A percentile compares a stretch with the other conserved stretches of the same genome.
These are phyloP conservation scores for Angomonas deanei DNA, from an alignment of 208 protist species.

Conservation along the genomic window DNA sequence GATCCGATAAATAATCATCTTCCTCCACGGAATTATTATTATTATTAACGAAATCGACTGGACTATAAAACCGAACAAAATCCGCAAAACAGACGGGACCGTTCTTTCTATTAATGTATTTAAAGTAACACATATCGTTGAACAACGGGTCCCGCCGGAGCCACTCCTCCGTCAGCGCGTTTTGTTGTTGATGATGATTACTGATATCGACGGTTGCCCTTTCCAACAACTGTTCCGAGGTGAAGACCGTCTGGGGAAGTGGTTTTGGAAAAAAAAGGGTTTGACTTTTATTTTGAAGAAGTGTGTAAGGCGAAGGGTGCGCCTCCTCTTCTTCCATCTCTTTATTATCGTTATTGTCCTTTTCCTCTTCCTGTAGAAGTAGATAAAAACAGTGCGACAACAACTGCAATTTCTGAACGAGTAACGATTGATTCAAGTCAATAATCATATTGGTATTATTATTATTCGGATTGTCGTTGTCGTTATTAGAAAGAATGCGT, in stretches of 20 bases:
- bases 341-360: neutral
- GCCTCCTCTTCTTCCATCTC: neutral
- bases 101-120: slow-evolving; percentile 61
- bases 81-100: slow-evolving; percentile 76
- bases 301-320: slow-evolving; percentile 61
- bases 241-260: slow-evolving; percentile 51
- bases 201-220: slow-evolving; percentile 39
- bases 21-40: slow-evolving; percentile 9
- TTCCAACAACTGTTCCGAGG: slow-evolving; percentile 55
- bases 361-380: slow-evolving; percentile 16
- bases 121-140: slow-evolving; percentile 88
- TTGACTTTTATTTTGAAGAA: slow-evolving; percentile 8
- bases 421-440: slow-evolving; percentile 36
- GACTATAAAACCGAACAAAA: slow-evolving; percentile 86
- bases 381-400: slow-evolving; percentile 46
- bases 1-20: slow-evolving; percentile 61
- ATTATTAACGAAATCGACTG: slow-evolving; percentile 53
- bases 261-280: slow-evolving; percentile 38
- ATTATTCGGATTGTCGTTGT: too few species aligned
- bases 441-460: too few species aligned
- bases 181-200: slow-evolving; percentile 16
- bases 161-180: slow-evolving; percentile 13
- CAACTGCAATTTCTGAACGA: slow-evolving; percentile 82
- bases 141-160: slow-evolving; percentile 55
- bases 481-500: slow-evolving; percentile 8